Percentiles rank a stretch among this genome's conserved stretches.
phyloP scores from a whole-genome alignment of 192 early-diverging fungal genomes.

The Rhizophlyctis rosea region DNA sequence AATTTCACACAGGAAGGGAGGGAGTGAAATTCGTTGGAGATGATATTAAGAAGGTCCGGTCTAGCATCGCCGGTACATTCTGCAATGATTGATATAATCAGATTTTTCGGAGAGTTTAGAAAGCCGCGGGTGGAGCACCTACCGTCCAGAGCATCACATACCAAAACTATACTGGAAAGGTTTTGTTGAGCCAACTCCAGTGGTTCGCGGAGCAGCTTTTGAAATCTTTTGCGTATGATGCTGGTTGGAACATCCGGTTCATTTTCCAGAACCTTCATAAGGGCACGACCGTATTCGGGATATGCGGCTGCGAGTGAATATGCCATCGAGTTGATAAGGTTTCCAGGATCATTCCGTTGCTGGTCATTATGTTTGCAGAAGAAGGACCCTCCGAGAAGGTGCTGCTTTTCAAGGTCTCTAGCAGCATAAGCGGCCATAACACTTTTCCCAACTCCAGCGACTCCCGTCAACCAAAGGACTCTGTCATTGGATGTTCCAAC shows the following conservation, averaged over 20 bases:
- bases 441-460: background rate
- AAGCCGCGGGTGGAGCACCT: too few relatives aligned
- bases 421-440: background rate
- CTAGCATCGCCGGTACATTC: too few relatives aligned
- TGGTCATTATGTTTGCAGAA: background rate
- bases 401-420: background rate
- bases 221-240: background rate
- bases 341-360: background rate
- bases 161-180: too few relatives aligned
- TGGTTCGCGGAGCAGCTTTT: background rate
- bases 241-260: background rate
- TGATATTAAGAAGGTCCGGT: too few relatives aligned
- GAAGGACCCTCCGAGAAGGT: background rate
- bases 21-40: background rate
- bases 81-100: too few relatives aligned
- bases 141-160: too few relatives aligned
- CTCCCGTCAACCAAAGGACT: background rate
- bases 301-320: background rate
- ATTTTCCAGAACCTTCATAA: background rate
- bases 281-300: background rate
- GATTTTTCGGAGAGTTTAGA: too few relatives aligned
- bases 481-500: too few relatives aligned
- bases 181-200: background rate
- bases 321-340: background rate
- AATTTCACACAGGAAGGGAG: background rate